A percentile compares a stretch with the other conserved stretches of the same genome.
These are phyloP conservation scores for Ceriops decandra DNA, from an alignment of 345 rosid genomes.

Conservation along the genomic window DNA sequence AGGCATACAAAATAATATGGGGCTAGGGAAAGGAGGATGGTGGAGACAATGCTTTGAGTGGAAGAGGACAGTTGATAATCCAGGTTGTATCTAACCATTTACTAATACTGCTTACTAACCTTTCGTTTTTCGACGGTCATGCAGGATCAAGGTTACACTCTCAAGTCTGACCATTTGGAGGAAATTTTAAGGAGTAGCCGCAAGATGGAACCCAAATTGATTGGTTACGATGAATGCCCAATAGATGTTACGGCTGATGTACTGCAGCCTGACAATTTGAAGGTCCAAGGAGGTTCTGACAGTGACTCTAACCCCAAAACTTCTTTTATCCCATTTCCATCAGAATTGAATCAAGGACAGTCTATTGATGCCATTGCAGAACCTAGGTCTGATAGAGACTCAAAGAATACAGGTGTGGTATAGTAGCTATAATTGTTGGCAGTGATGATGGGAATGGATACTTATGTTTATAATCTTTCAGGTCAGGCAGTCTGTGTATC, in stretches of 20 bases:
- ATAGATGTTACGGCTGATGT: constrained; percentile 37
- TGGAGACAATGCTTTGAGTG: too few relatives aligned
- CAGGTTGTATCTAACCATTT: neutral
- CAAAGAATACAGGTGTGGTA: constrained; percentile 19
- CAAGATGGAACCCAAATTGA: constrained; percentile 59
- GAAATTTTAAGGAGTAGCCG: constrained; percentile 44
- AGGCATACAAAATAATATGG: too few relatives aligned
- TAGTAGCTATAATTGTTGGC: neutral
- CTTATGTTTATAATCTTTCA: constrained; percentile 18
- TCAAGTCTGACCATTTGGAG: constrained; percentile 48
- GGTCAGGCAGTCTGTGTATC: constrained; percentile 39
- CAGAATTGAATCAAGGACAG: constrained; percentile 17
- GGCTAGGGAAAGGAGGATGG: too few relatives aligned
- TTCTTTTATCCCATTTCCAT: constrained; percentile 11
- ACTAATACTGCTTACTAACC: neutral
- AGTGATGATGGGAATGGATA: neutral
- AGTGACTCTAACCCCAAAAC: constrained; percentile 13
- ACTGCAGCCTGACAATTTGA: constrained; percentile 26
- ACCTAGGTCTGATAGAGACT: constrained; percentile 12
- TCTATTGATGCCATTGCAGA: constrained; percentile 14
- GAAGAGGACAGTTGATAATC: too few relatives aligned
- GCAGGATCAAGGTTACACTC: constrained; percentile 57
- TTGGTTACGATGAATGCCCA: constrained; percentile 76
- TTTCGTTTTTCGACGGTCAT: constrained; percentile 8
- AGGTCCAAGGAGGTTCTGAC: constrained; percentile 21